Evolutionary conservation across 257 asterid genomes (phyloP), one percentile per base, ranked within the genome.

Genomic region (Solanum clarkiae): DNA sequence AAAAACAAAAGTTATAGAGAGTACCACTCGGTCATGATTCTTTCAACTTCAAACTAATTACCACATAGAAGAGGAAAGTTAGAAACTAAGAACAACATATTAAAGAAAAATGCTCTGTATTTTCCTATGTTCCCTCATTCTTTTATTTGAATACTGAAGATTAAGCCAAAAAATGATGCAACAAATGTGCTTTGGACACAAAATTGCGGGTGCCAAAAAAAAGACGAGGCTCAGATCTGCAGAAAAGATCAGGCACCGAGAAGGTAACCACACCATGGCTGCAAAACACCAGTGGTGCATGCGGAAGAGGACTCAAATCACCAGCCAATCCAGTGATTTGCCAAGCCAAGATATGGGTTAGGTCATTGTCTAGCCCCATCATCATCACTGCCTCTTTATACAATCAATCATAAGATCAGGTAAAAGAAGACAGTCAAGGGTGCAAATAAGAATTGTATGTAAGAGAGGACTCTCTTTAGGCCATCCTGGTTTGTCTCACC

Each of bases 151-250:
- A 51, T 49, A 47, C 24, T 49, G 24, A 75, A 75, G 60, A 75
- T 49, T 24, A 14, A 75, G 4, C 40, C 47, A 22, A 49, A 45
- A 66, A 2, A 47, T 5, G 45, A 7, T 15, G 62, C 22, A 71
- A 70, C 20, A 26, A 8, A 22, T 72, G 24, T 24, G 47, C 53
- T 4, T 36, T 10, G 32, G 15, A 83, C 5, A 59, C 8, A 29
- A 16, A 49, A 29, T 36, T n/a, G 45, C 22, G 17, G 65, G 36
- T 75, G 42, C 40, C 44, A 15, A 47, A n/a, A 40, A 51, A 8
- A 51, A n/a, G 69, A 6, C 10, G 36, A 82, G 92, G 86, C 90
- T 85, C 86, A 85, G 86, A 85, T 88, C 85, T 63, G 82, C 66
- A 72, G 20, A 45, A 47, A 24, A 54, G 22, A 12, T 60, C 42